These are phyloP conservation scores for Periconia sp. DNA, from an alignment of 2,329 filamentous ascomycete genomes.

Conservation along the genomic window DNA sequence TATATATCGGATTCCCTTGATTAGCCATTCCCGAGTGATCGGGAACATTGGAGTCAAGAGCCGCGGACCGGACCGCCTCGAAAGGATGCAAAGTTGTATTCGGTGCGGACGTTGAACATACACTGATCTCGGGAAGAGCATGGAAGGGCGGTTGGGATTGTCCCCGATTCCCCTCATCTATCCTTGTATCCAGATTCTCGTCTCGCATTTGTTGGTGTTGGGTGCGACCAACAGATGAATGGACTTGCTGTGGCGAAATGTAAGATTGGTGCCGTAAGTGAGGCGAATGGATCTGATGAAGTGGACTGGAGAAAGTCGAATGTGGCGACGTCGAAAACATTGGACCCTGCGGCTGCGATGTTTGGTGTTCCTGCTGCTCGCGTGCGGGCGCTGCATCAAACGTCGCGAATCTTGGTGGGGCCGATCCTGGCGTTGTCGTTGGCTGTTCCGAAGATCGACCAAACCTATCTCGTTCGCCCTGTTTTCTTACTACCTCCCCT, in stretches of 20 bases:
- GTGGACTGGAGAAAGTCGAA: constrained; percentile 5
- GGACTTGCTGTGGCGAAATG: constrained; percentile 17
- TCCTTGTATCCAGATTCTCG: background rate
- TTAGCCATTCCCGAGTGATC: constrained; percentile 2
- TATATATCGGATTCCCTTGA: background rate
- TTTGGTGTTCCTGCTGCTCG: constrained; percentile 2
- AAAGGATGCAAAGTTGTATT: constrained; percentile 15
- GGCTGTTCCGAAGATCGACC: constrained; percentile 20
- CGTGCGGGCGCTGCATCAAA: constrained; percentile 14
- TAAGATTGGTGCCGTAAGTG: constrained; percentile 16
- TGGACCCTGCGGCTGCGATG: constrained; percentile 20
- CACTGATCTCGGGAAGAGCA: constrained; percentile 5
- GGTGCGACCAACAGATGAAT: background rate
- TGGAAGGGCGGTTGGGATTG: constrained; percentile 4
- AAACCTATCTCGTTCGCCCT: background rate
- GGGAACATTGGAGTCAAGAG: constrained; percentile 10
- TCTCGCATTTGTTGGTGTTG: background rate
- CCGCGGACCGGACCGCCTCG: constrained; percentile 20
- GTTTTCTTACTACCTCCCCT: background rate
- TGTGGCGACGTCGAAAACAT: constrained; percentile 21
- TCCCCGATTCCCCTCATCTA: background rate
- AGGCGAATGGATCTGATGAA: constrained; percentile 8
- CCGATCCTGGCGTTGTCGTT: constrained; percentile 7
- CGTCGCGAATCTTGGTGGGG: constrained; percentile 20
- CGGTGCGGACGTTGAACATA: background rate